A percentile compares a stretch with the other conserved stretches of the same genome.
phyloP scores from a whole-genome alignment of 306 rosid genomes.

The Trichosanthes truncata region DNA sequence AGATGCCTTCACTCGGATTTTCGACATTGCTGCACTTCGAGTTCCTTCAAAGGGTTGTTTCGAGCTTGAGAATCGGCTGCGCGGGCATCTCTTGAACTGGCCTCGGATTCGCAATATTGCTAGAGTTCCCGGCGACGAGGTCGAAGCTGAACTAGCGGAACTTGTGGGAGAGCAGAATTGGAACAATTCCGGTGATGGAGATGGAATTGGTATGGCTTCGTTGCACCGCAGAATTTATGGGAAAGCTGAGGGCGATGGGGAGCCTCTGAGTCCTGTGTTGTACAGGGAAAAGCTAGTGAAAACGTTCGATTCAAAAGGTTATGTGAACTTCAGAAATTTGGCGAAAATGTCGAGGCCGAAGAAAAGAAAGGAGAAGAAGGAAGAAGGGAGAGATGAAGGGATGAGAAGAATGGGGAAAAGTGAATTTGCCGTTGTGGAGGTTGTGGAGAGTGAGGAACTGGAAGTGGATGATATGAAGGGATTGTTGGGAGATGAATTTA shows the following conservation, averaged over 20 bases:
- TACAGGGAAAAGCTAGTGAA: conserved; percentile 60
- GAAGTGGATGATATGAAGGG: conserved; percentile 44
- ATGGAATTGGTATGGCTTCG: conserved; percentile 24
- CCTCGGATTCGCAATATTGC: conserved; percentile 85
- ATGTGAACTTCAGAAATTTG: conserved; percentile 53
- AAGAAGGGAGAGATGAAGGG: conserved; percentile 16
- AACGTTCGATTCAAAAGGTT: conserved; percentile 65
- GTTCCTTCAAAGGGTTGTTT: conserved; percentile 64
- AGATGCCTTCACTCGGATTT: conserved; percentile 52
- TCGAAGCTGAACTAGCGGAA: conserved; percentile 27
- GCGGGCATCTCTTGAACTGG: conserved; percentile 95
- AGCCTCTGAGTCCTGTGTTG: conserved; percentile 48
- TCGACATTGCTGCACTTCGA: conserved; percentile 65
- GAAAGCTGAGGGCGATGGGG: conserved; percentile 49
- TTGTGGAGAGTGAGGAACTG: conserved; percentile 52
- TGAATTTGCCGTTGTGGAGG: conserved; percentile 38
- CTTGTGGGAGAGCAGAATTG: conserved; percentile 20
- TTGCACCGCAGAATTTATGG: conserved; percentile 53
- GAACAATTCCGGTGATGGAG: neutral
- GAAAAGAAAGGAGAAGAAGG: conserved; percentile 28
- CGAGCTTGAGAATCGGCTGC: conserved; percentile 61
- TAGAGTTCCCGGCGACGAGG: conserved; percentile 76
- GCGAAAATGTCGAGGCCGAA: conserved; percentile 86
- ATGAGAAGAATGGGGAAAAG: conserved; percentile 27
- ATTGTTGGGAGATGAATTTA: conserved; percentile 51